Percentiles rank a stretch among this genome's conserved stretches.
phyloP scores from a whole-genome alignment of 1,284 basidiomycete genomes.

The Cryptococcus wingfieldii region DNA sequence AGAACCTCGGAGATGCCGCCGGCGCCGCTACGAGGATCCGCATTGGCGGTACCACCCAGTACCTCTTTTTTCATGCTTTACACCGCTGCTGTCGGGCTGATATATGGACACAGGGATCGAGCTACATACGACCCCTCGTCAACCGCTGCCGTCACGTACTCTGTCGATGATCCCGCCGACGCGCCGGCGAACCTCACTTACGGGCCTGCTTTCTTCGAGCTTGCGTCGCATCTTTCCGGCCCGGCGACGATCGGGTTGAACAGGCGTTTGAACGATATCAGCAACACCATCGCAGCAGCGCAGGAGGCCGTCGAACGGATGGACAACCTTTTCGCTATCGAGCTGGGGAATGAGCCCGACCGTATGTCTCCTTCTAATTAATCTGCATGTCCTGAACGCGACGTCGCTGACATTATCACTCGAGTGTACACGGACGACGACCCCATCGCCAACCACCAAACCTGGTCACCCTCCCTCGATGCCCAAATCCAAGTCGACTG shows the following conservation, averaged over 20 bases:
- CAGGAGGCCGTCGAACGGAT: constrained; percentile 43
- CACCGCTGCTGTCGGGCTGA: too few species aligned
- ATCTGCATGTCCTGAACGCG: neutral
- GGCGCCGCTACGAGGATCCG: constrained; percentile 49
- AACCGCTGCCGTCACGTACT: constrained; percentile 49
- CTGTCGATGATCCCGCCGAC: constrained; percentile 48
- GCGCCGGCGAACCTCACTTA: constrained; percentile 50
- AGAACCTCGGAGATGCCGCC: constrained; percentile 45
- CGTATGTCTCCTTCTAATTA: too few species aligned
- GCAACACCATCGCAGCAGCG: constrained; percentile 48
- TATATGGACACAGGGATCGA: constrained; percentile 42
- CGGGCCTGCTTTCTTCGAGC: constrained; percentile 44
- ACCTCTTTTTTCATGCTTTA: constrained; percentile 13
- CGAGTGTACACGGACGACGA: constrained; percentile 22
- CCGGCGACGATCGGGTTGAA: constrained; percentile 51
- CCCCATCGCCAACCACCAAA: constrained; percentile 36
- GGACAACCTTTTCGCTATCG: constrained; percentile 49
- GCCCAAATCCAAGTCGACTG: constrained; percentile 43
- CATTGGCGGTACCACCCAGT: constrained; percentile 54
- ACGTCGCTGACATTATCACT: neutral
- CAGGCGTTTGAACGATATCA: constrained; percentile 50
- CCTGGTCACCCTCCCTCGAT: constrained; percentile 46
- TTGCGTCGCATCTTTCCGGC: constrained; percentile 46
- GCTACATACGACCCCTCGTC: constrained; percentile 48
- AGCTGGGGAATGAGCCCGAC: constrained; percentile 54